phyloP scores from a whole-genome alignment of 2,329 filamentous ascomycete genomes.

The Diaporthe eres region DNA sequence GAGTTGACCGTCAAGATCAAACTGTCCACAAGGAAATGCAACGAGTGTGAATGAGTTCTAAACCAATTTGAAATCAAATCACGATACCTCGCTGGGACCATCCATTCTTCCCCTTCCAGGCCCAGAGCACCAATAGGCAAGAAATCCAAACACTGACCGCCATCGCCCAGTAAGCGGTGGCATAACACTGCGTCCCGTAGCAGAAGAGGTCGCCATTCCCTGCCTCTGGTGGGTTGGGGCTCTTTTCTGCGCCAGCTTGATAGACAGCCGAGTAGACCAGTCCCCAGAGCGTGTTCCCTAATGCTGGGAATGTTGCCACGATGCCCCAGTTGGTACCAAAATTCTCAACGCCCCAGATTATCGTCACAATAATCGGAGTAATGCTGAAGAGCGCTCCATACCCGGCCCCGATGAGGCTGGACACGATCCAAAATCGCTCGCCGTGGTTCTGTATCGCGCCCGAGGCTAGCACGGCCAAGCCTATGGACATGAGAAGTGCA shows the following conservation, averaged over 20 bases:
- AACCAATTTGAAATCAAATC: slow-evolving; percentile 53
- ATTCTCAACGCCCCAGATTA: slow-evolving; percentile 98
- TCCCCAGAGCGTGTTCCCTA: slow-evolving; percentile 91
- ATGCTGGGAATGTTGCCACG: slow-evolving; percentile 89
- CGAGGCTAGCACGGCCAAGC: slow-evolving; percentile 83
- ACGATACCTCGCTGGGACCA: slow-evolving; percentile 85
- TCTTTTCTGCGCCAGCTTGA: slow-evolving; percentile 72
- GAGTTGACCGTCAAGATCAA: not conserved
- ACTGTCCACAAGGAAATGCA: not conserved
- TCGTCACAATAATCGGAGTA: slow-evolving; percentile 92
- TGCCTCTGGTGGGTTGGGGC: slow-evolving; percentile 45
- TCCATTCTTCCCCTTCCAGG: slow-evolving; percentile 83
- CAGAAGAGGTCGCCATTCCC: slow-evolving; percentile 74
- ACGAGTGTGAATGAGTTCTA: not conserved
- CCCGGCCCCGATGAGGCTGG: slow-evolving; percentile 86
- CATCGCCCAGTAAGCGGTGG: slow-evolving; percentile 88
- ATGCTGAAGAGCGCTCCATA: slow-evolving; percentile 94
- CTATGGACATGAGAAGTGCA: slow-evolving; percentile 79
- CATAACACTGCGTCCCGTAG: slow-evolving; percentile 86
- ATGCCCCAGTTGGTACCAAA: slow-evolving; percentile 99
- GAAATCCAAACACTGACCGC: slow-evolving; percentile 84
- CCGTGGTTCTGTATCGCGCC: slow-evolving; percentile 81
- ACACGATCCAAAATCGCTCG: slow-evolving; percentile 88
- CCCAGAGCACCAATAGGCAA: slow-evolving; percentile 78
- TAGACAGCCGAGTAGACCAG: slow-evolving; percentile 89